Base-by-base conservation (phyloP, 148 eudicot genomes). In the Fagopyrum esculentum region DNA sequence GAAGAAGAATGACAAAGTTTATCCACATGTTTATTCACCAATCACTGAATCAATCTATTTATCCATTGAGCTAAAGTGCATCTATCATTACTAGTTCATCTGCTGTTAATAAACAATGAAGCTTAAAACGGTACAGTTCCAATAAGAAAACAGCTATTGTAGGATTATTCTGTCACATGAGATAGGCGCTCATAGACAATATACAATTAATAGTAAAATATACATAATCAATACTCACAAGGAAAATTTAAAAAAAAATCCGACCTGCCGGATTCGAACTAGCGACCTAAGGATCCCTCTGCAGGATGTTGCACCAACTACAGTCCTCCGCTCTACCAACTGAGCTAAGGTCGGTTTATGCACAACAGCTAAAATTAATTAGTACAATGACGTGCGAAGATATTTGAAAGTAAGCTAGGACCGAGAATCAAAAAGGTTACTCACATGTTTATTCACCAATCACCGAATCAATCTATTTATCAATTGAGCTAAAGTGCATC, bases 261-360 rank as follows among this genome's bases (percentile, higher is more conserved):
- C 81, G 77, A 82, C 82, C 77, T 76, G 76, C 82, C 79, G 79
- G 84, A 78, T 78, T 82, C 84, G 82, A 78, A 82, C 84, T 77
- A 82, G 84, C 64, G 79, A 82, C 81, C 82, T 82, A 78, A 81
- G 84, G 76, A 81, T 75, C 15, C n/a, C 9, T 49, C 52, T 49
- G 52, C 52, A 35, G 40, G 40, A 35, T 35, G 40, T 0, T 35
- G 1, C 40, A 35, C 40, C 40, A 35, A 35, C 40, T 35, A 35
- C 40, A 35, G 40, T 35, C 0, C 40, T 35, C 40, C 40, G 40
- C 1, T 55, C 60, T 55, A 55, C 60, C 60, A 55, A 55, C 60
- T 16, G 7, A 55, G 60, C 22, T 55, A 55, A 55, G 60, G 60
- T 55, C 60, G 7, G 60, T 55, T 55, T n/a, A 0, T n/a, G 19